Conservation (phyloP, 1,284 basidiomycete species). For the Malassezia obtusa region DNA sequence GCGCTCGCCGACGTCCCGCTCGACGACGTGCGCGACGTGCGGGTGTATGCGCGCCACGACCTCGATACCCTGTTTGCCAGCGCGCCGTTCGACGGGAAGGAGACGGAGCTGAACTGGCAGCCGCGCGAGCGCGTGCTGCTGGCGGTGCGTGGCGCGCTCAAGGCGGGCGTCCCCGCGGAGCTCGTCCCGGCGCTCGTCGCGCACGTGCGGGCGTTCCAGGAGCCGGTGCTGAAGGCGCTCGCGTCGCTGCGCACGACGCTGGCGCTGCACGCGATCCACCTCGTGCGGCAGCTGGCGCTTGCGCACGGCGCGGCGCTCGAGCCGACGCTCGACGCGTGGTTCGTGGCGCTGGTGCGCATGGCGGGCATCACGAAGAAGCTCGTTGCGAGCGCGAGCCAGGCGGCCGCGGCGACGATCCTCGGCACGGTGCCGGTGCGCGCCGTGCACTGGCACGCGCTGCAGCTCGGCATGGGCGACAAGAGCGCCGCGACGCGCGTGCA, state of each 20-base stretch:
- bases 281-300: conserved; percentile 66
- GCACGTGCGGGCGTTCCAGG: conserved; percentile 66
- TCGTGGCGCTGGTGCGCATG: conserved; percentile 72
- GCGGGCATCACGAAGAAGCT: conserved; percentile 92
- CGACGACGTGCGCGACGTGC: conserved; percentile 35
- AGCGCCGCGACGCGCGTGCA: conserved; percentile 67
- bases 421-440: conserved; percentile 59
- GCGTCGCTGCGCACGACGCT: conserved; percentile 85
- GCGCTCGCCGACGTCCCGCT: conserved; percentile 16
- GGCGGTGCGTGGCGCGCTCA: conserved; percentile 81
- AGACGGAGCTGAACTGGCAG: conserved; percentile 94
- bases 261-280: conserved; percentile 64
- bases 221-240: conserved; percentile 77
- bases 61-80: conserved; percentile 70
- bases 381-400: conserved; percentile 74
- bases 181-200: conserved; percentile 65
- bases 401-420: conserved; percentile 62
- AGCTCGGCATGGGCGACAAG: conserved; percentile 70
- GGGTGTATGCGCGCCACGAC: conserved; percentile 76
- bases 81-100: conserved; percentile 85
- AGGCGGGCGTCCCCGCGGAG: conserved; percentile 65
- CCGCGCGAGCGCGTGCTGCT: conserved; percentile 68
- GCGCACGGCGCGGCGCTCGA: conserved; percentile 55
- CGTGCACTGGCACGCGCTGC: conserved; percentile 66
- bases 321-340: conserved; percentile 53